Conservation (phyloP, 345 rosid genomes). For the Brassica cretica region DNA sequence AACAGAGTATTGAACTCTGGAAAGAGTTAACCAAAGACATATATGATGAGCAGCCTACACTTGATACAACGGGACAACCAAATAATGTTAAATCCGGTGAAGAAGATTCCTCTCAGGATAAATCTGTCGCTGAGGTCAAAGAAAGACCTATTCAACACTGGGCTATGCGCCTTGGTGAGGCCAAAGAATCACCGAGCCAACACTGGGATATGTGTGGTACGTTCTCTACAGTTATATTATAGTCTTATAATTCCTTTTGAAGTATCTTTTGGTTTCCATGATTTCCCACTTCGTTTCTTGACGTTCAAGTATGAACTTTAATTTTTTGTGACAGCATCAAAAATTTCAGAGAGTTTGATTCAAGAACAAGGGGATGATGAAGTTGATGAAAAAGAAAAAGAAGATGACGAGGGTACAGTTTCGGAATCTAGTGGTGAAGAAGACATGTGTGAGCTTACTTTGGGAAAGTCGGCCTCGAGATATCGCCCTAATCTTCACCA, state of each 20-base stretch:
- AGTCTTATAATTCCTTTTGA: background rate
- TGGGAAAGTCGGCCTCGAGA: background rate
- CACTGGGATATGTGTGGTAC: constrained; percentile 21
- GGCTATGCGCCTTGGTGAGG: background rate
- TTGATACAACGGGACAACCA: constrained; percentile 4
- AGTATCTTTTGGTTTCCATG: background rate
- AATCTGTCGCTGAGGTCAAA: background rate
- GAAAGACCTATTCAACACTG: constrained; percentile 22
- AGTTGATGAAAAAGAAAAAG: background rate
- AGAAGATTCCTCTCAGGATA: background rate
- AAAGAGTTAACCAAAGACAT: constrained; percentile 16
- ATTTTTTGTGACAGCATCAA: constrained; percentile 4
- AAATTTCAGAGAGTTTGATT: constrained; percentile 7
- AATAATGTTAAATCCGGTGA: constrained; percentile 1
- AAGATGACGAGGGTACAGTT: background rate
- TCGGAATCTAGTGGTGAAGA: background rate
- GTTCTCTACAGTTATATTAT: background rate
- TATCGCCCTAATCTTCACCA: background rate
- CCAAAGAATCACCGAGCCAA: constrained; percentile 2
- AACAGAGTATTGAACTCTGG: constrained; percentile 25
- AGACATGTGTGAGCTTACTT: constrained; percentile 5
- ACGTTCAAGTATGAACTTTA: background rate
- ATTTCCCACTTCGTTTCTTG: constrained; percentile 16
- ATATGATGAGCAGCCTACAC: background rate
- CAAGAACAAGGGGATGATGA: background rate